Evolutionary conservation across 106 monocot genomes (phyloP).

Genomic region (Acorus gramineus): DNA sequence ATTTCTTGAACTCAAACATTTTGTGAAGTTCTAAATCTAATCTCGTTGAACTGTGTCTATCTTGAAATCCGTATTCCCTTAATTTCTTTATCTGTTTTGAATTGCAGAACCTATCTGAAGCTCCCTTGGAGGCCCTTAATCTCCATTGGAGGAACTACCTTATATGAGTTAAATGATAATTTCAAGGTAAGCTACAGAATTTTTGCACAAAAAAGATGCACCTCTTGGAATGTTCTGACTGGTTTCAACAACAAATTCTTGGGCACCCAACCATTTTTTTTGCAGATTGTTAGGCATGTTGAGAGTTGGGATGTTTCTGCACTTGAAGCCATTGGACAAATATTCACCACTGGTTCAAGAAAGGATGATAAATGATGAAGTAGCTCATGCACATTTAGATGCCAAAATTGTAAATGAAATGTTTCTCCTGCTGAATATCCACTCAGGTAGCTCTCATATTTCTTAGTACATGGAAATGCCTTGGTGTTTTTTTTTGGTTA

Average conservation of each 20-base stretch:
- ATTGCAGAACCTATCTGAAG: slow-evolving; percentile 62
- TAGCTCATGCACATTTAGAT: too few species aligned
- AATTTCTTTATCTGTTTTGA: neutral
- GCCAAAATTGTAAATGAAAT: too few species aligned
- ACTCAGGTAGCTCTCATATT: too few species aligned
- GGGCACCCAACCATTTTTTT: neutral
- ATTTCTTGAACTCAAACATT: too few species aligned
- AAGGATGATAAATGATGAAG: slow-evolving; percentile 8
- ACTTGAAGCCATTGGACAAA: slow-evolving; percentile 69
- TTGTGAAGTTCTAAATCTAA: too few species aligned
- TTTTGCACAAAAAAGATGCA: neutral
- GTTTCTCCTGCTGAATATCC: too few species aligned
- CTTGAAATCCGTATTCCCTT: too few species aligned
- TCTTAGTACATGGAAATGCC: too few species aligned
- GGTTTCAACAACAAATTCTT: neutral
- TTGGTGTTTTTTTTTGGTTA: too few species aligned
- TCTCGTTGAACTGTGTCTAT: too few species aligned
- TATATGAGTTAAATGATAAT: slow-evolving; percentile 42
- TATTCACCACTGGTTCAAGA: slow-evolving; percentile 24
- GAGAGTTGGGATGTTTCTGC: slow-evolving; percentile 81
- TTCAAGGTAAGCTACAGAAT: slow-evolving; percentile 27
- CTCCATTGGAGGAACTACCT: slow-evolving; percentile 50
- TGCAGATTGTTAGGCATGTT: slow-evolving; percentile 62
- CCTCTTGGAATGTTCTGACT: neutral
- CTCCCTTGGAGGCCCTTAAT: slow-evolving; percentile 83